These are phyloP conservation scores for Aspergillus flavus DNA, from an alignment of 2,329 filamentous ascomycete genomes.

Conservation along the genomic window DNA sequence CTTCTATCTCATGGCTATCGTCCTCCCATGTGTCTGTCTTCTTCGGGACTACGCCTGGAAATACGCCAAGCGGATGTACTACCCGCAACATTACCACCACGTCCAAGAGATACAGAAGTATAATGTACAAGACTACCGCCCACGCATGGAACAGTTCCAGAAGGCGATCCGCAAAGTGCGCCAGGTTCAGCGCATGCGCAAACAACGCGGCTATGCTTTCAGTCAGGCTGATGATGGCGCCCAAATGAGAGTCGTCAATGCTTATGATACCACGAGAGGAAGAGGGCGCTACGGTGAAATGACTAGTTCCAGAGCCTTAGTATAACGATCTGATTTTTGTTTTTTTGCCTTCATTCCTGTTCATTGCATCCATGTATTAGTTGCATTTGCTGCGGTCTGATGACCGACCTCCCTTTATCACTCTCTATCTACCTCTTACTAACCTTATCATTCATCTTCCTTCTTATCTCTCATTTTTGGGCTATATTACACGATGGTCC, in stretches of 20 bases:
- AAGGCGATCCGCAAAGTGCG: conserved; percentile 98
- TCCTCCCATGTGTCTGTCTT: conserved; percentile 79
- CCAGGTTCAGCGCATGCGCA: conserved; percentile 98
- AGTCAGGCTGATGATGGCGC: conserved; percentile 90
- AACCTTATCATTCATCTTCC: not conserved
- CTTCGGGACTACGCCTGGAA: conserved; percentile 94
- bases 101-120: conserved; percentile 99
- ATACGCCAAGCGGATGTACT: conserved; percentile 96
- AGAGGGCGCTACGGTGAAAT: conserved; percentile 95
- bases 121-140: conserved; percentile 98
- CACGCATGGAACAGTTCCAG: conserved; percentile 99
- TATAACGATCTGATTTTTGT: conserved; percentile 18
- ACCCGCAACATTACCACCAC: conserved; percentile 92
- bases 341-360: not conserved
- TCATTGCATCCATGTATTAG: conserved; percentile 14
- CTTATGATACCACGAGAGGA: conserved; percentile 93
- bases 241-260: conserved; percentile 91
- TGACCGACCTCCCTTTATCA: not conserved
- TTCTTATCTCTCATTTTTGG: not conserved
- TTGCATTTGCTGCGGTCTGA: not conserved
- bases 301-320: conserved; percentile 60
- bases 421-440: not conserved
- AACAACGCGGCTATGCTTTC: conserved; percentile 97
- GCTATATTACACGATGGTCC: not conserved
- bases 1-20: conserved; percentile 89